Evolutionary conservation across 169 alveolate species (phyloP).

Genomic region (Babesia caballi): DNA sequence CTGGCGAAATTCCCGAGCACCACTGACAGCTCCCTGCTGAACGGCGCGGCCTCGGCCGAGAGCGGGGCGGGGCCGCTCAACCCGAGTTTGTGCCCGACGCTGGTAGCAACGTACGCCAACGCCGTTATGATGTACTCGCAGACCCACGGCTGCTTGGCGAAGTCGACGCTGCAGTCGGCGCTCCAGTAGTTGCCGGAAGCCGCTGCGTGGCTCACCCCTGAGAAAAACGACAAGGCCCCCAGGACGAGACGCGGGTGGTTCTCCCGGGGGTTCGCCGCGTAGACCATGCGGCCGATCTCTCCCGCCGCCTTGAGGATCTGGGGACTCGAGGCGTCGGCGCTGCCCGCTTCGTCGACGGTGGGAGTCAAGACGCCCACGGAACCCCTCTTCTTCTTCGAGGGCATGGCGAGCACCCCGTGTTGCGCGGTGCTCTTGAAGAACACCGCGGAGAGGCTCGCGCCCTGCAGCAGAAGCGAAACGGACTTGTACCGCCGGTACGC

Average conservation of each 20-base stretch:
- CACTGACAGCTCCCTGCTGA: not conserved
- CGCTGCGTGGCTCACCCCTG: not conserved
- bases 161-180: constrained; percentile 2
- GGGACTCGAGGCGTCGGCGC: not conserved
- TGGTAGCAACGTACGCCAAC: not conserved
- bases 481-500: constrained; percentile 16
- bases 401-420: not conserved
- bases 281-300: not conserved
- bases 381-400: constrained; percentile 1
- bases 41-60: not conserved
- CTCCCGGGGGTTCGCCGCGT: constrained; percentile 6
- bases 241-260: constrained; percentile 4
- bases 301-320: constrained; percentile 3
- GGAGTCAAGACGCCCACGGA: not conserved
- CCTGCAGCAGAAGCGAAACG: constrained; percentile 6
- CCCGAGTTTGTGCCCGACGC: not conserved
- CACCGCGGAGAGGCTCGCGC: not conserved
- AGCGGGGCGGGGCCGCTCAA: not conserved
- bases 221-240: constrained; percentile 18
- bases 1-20: not conserved
- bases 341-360: not conserved
- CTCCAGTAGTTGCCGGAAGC: constrained; percentile 12
- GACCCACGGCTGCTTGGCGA: constrained; percentile 25
- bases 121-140: constrained; percentile 2
- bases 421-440: constrained; percentile 3